phyloP scores from a whole-genome alignment of 805 yeast species.

The Candida berthetii region DNA sequence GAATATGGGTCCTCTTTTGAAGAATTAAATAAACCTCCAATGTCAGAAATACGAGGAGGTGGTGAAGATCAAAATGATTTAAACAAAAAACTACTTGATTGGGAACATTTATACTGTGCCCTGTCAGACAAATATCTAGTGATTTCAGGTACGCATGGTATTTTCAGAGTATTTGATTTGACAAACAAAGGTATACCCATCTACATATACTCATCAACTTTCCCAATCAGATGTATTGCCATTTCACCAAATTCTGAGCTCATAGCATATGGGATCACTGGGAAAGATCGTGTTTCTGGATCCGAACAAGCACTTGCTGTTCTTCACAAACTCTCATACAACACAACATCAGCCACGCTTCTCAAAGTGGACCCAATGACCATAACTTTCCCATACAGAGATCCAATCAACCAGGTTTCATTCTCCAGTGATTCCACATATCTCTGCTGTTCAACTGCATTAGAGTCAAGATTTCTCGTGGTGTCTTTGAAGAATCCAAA shows the following conservation, averaged over 20 bases:
- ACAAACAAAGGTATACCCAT: constrained; percentile 52
- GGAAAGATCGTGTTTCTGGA: constrained; percentile 61
- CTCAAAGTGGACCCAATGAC: constrained; percentile 51
- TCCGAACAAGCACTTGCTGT: constrained; percentile 74
- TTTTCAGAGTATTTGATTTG: constrained; percentile 59
- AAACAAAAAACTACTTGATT: constrained; percentile 29
- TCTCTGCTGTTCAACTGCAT: constrained; percentile 56
- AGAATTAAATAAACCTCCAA: constrained; percentile 22
- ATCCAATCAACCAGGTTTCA: constrained; percentile 69
- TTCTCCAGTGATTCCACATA: constrained; percentile 71
- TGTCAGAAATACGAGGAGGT: constrained; percentile 14
- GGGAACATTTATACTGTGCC: constrained; percentile 58
- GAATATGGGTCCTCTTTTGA: constrained; percentile 55
- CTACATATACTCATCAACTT: constrained; percentile 61
- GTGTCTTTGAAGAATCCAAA: constrained; percentile 59
- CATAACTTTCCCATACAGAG: constrained; percentile 79
- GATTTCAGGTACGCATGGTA: constrained; percentile 67
- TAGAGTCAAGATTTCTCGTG: constrained; percentile 75
- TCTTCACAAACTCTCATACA: constrained; percentile 35
- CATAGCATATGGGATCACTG: constrained; percentile 78
- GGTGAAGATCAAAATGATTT: constrained; percentile 11
- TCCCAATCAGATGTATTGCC: constrained; percentile 76
- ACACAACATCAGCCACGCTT: constrained; percentile 5
- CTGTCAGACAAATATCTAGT: constrained; percentile 53
- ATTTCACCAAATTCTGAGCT: constrained; percentile 57